These are phyloP conservation scores for Leccinum ambiguum DNA, from an alignment of 1,284 basidiomycete genomes.

Conservation along the genomic window DNA sequence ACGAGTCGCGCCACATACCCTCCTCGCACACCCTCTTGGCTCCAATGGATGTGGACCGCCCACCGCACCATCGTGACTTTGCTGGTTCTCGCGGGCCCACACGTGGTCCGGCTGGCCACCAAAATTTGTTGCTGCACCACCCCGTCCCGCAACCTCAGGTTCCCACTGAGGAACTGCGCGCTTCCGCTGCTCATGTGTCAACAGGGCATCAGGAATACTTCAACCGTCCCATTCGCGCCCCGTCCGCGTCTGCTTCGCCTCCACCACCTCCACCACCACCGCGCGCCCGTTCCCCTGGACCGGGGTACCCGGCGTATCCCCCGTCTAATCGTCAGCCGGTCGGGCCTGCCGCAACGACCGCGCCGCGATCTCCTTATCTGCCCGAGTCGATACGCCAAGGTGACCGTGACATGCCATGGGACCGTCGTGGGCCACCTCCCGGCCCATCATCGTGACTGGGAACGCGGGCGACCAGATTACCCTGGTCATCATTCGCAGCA, in stretches of 20 bases:
- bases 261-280: conserved; percentile 38
- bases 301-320: conserved; percentile 45
- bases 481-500: conserved; percentile 35
- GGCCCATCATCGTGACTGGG: conserved; percentile 52
- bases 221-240: conserved; percentile 44
- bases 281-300: conserved; percentile 48
- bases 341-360: conserved; percentile 51
- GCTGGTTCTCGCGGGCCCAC: conserved; percentile 45
- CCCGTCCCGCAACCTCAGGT: conserved; percentile 57
- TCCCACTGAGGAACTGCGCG: conserved; percentile 47
- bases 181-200: conserved; percentile 36
- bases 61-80: conserved; percentile 55
- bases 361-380: conserved; percentile 55
- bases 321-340: conserved; percentile 46
- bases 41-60: conserved; percentile 84
- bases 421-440: conserved; percentile 42
- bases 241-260: conserved; percentile 59
- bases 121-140: conserved; percentile 62
- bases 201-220: conserved; percentile 54
- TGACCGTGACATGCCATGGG: conserved; percentile 54
- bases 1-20: conserved; percentile 62
- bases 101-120: conserved; percentile 52
- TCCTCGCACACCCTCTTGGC: conserved; percentile 67
- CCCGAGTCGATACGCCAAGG: conserved; percentile 41
- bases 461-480: conserved; percentile 53